Conservation (phyloP, 306 rosid genomes). For the Clitoria ternatea region DNA sequence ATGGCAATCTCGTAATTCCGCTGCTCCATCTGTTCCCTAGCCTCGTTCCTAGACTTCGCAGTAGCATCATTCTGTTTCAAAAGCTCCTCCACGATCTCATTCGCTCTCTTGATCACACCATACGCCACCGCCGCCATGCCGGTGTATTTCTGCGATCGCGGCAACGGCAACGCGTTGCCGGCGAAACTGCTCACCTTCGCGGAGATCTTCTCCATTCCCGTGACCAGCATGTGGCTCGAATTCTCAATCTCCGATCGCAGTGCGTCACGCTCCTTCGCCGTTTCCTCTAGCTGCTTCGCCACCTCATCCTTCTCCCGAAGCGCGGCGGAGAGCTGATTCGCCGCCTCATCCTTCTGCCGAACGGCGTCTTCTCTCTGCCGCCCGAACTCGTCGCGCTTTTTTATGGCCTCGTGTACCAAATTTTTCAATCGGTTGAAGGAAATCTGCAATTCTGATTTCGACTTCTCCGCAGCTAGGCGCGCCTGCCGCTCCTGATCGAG, state of each 20-base stretch:
- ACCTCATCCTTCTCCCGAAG: no score
- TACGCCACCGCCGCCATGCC: conserved; percentile 78
- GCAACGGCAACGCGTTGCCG: conserved; percentile 46
- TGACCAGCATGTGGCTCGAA: conserved; percentile 83
- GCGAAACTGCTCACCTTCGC: conserved; percentile 66
- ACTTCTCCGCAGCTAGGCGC: conserved; percentile 66
- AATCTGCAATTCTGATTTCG: conserved; percentile 62
- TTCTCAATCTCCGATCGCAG: conserved; percentile 77
- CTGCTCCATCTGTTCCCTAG: conserved; percentile 90
- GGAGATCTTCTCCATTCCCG: conserved; percentile 88
- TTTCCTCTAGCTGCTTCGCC: conserved; percentile 52
- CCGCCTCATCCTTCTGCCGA: conserved; percentile 63
- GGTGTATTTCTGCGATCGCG: conserved; percentile 69
- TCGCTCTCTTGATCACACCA: conserved; percentile 84
- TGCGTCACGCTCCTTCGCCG: conserved; percentile 60
- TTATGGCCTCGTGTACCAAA: conserved; percentile 78
- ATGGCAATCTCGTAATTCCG: conserved; percentile 96
- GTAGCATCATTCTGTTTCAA: conserved; percentile 68
- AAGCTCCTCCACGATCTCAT: conserved; percentile 92
- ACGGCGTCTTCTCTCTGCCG: conserved; percentile 80
- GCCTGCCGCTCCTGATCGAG: conserved; percentile 87
- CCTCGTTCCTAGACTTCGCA: conserved; percentile 67
- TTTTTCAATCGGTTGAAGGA: conserved; percentile 71
- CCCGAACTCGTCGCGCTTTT: conserved; percentile 75
- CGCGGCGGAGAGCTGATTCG: conserved; percentile 49